Evolutionary conservation across 345 rosid genomes (phyloP).

Genomic region (Populus tremula): DNA sequence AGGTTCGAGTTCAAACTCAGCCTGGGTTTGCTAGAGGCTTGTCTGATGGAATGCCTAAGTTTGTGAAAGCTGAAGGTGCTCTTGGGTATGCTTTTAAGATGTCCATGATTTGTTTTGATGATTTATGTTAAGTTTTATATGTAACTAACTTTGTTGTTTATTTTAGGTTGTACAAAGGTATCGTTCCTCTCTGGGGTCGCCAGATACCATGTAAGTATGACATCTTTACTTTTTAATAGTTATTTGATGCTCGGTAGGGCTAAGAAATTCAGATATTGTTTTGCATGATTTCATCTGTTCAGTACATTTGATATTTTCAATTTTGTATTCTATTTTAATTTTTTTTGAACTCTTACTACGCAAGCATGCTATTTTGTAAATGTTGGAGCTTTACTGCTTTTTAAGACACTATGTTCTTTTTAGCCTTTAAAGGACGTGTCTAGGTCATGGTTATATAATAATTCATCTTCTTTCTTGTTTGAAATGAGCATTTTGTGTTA

Average conservation of each 20-base stretch:
- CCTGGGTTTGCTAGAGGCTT: conserved; percentile 98
- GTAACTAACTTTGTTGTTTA: conserved; percentile 3
- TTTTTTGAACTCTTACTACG: not conserved
- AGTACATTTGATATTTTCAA: not conserved
- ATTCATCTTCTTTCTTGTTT: not conserved
- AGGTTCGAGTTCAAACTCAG: conserved; percentile 98
- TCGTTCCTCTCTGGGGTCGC: conserved; percentile 98
- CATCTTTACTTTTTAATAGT: not conserved
- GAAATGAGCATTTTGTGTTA: not conserved
- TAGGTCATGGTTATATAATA: not conserved
- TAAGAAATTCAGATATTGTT: not conserved
- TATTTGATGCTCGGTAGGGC: not conserved
- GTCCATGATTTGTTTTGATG: not conserved
- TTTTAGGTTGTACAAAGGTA: conserved; percentile 89
- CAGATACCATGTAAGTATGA: conserved; percentile 94
- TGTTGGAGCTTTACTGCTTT: not conserved
- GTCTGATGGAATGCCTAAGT: conserved; percentile 92
- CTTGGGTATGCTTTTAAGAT: conserved; percentile 62
- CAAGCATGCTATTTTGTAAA: not conserved
- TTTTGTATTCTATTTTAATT: not conserved
- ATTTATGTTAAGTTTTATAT: not conserved
- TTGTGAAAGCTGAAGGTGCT: conserved; percentile 79
- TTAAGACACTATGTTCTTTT: not conserved
- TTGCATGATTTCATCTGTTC: not conserved
- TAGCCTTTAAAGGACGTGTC: not conserved